These are phyloP conservation scores for Talaromyces sp. DNA, from an alignment of 2,329 filamentous ascomycete species.

Conservation along the genomic window DNA sequence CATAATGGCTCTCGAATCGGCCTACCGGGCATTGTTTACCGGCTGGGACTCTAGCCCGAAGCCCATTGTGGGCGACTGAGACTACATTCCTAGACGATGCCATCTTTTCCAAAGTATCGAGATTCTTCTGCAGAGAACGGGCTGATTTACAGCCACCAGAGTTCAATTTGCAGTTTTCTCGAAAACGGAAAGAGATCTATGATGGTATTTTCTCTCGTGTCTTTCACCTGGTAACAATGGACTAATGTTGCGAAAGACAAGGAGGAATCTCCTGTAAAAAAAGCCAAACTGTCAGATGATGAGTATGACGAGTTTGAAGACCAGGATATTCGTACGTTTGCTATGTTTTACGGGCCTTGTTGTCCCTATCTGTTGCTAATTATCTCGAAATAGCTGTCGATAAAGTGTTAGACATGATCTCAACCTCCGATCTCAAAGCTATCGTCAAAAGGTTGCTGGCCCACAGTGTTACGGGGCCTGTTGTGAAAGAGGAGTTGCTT, in stretches of 20 bases:
- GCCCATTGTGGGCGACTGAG: neutral
- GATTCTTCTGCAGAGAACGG: neutral
- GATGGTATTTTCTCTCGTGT: too few species aligned
- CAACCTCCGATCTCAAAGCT: neutral
- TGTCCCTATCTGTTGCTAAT: too few species aligned
- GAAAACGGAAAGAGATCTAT: too few species aligned
- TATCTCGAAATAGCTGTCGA: neutral
- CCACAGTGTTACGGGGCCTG: neutral
- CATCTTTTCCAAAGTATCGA: neutral
- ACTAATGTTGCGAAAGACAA: neutral
- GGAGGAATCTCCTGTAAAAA: neutral
- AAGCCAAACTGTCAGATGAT: neutral
- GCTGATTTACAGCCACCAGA: neutral
- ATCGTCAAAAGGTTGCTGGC: neutral
- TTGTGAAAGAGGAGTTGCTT: neutral
- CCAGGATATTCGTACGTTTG: neutral
- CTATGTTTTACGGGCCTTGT: neutral
- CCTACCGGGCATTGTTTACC: neutral
- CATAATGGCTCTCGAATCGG: neutral
- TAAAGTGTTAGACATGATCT: neutral
- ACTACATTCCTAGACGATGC: neutral
- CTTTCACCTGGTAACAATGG: too few species aligned
- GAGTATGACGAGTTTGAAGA: neutral
- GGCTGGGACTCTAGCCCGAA: too few species aligned
- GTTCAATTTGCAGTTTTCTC: neutral